These are phyloP conservation scores for Onygena corvina DNA, from an alignment of 2,329 filamentous ascomycete species.

Conservation along the genomic window DNA sequence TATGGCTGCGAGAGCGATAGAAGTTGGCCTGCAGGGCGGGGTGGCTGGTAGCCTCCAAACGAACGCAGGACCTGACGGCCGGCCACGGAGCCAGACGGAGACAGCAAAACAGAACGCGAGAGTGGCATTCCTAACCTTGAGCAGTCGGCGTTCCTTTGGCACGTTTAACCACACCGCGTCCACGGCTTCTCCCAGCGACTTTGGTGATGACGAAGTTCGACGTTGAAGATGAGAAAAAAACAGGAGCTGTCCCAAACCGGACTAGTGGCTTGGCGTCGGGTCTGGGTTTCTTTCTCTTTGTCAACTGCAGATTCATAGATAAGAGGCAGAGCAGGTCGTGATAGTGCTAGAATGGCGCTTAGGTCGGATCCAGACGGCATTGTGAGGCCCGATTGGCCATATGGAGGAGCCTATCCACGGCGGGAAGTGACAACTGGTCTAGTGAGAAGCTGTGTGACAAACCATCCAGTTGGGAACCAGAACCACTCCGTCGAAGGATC, in stretches of 20 bases:
- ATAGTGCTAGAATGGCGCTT: no score
- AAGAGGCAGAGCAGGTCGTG: no score
- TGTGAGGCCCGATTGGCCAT: no score
- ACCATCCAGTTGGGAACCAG: no score
- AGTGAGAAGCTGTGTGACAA: no score
- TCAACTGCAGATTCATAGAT: not conserved
- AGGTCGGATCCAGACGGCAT: no score
- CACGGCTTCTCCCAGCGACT: no score
- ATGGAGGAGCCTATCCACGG: no score
- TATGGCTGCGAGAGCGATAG: not conserved
- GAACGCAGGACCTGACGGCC: not conserved
- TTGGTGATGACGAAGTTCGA: no score
- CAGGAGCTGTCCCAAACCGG: not conserved
- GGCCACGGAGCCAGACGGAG: not conserved
- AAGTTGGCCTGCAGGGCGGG: not conserved
- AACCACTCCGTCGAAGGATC: no score
- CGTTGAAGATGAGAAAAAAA: not conserved
- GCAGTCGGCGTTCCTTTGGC: not conserved
- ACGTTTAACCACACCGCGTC: no score
- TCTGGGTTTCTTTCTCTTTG: not conserved
- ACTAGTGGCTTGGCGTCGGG: not conserved
- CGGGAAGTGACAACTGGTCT: no score
- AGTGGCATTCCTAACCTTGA: not conserved
- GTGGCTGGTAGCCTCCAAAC: not conserved
- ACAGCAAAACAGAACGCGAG: not conserved